These are phyloP conservation scores for Canavalia gladiata DNA, from an alignment of 306 rosid genomes.

Conservation along the genomic window DNA sequence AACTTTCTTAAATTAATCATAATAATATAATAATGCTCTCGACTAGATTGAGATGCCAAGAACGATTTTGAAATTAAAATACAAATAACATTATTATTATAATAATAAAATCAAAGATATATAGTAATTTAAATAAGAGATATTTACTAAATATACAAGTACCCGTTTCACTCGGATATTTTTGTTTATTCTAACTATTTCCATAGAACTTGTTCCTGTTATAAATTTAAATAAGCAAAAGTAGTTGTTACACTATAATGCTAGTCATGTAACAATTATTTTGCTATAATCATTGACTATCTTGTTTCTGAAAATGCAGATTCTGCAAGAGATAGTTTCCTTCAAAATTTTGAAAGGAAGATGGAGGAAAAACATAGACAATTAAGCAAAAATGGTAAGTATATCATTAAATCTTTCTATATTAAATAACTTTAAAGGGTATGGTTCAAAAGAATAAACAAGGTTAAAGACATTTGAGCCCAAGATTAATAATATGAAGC, in stretches of 20 bases:
- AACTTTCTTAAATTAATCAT: constrained; percentile 4
- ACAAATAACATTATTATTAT: not conserved
- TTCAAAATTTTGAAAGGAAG: constrained; percentile 83
- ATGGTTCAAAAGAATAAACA: too few relatives aligned
- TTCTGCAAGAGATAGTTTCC: constrained; percentile 74
- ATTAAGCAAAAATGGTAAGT: constrained; percentile 85
- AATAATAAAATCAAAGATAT: not conserved
- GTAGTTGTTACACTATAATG: constrained; percentile 18
- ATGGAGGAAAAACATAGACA: constrained; percentile 83
- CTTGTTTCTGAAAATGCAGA: constrained; percentile 70
- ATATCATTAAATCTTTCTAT: constrained; percentile 38
- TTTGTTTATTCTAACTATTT: constrained; percentile 3
- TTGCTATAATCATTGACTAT: constrained; percentile 51
- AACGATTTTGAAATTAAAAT: not conserved
- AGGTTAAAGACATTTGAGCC: too few relatives aligned
- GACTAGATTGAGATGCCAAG: not conserved
- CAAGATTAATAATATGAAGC: too few relatives aligned
- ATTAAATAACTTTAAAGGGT: not conserved
- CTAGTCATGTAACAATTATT: constrained; percentile 31
- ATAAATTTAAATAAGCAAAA: not conserved
- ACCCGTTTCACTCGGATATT: not conserved
- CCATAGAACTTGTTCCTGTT: not conserved
- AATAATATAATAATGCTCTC: not conserved
- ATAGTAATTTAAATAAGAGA: not conserved
- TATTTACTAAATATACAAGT: too few relatives aligned